Evolutionary conservation across 306 rosid genomes (phyloP), one percentile per base, ranked within the genome.

Genomic region (Geum urbanum): DNA sequence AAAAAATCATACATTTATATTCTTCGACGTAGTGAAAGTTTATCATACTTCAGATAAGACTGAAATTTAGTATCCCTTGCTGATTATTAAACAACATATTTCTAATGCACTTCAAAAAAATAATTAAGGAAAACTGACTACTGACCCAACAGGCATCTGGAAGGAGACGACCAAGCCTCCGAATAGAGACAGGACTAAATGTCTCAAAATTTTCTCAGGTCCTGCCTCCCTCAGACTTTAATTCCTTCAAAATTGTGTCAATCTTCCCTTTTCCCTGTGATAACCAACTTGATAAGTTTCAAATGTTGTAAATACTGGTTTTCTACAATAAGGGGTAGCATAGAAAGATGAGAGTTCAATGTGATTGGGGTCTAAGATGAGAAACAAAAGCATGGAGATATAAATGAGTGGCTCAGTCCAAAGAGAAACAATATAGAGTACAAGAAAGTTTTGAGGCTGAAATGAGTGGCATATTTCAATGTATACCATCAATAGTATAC

Each of bases 91-190:
- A 15, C 2, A 13, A 41, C 9, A 2, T 11, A 45, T 1, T 43
- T 44, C 46, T 35, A 51, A n/a, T n/a, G 20, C 3, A 16, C 12
- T 32, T 6, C 9, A 5, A 39, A 12, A 59, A 22, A 45, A 8
- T 7, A 61, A 47, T 24, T 0, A 32, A 55, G 44, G 51, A 78
- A 67, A 27, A 55, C 11, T 27, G 48, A 59, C 53, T 79, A 41
- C 73, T 56, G 78, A 88, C 94, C 94, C 94, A 88, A 16, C 87
- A 87, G 66, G 94, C 88, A 71, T 83, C 88, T 8, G 90, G 90
- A 60, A 85, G 87, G 39, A 88, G 78, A 60, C 90, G 94, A 45
- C 94, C 94, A 69, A 88, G 94, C 81, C 94, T 74, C 76, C 94
- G 80, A 74, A 88, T 15, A 35, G 83, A 83, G 52, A 88, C 90